Conservation (phyloP, 345 rosid species). For the Erucastrum elatum region DNA sequence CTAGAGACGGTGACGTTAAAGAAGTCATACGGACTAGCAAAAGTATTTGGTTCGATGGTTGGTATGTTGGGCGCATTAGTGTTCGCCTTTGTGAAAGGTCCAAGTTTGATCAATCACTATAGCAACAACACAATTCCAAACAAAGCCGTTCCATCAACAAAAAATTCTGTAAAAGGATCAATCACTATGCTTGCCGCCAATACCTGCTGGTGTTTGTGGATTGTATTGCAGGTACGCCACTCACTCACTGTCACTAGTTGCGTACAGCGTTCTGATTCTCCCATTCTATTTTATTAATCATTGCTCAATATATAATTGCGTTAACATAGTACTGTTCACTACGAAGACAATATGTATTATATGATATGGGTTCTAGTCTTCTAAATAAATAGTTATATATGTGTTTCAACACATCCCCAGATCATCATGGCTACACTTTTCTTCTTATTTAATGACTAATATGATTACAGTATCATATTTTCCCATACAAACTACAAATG, state of each 20-base stretch:
- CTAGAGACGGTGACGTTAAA: conserved; percentile 31
- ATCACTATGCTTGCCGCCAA: conserved; percentile 78
- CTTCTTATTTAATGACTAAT: not conserved
- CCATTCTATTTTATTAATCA: not conserved
- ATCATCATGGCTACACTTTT: not conserved
- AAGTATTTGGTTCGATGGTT: conserved; percentile 60
- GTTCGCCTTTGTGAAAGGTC: conserved; percentile 78
- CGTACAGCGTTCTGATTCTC: not conserved
- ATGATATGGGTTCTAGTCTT: not conserved
- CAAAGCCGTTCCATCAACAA: conserved; percentile 21
- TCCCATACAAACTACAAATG: not conserved
- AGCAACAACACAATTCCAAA: conserved; percentile 30
- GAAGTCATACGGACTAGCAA: conserved; percentile 59
- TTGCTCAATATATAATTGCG: not conserved
- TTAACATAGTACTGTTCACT: not conserved
- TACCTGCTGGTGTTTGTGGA: conserved; percentile 76
- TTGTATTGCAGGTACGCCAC: conserved; percentile 68
- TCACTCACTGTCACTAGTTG: conserved; percentile 3
- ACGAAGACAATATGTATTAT: not conserved
- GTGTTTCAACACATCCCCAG: not conserved
- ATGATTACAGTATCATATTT: not conserved
- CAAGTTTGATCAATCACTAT: conserved; percentile 46
- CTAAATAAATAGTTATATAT: not conserved
- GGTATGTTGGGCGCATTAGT: conserved; percentile 74
- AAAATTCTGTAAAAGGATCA: conserved; percentile 64